These are phyloP conservation scores for Capsella bursapastoris DNA, from an alignment of 345 rosid species.

Conservation along the genomic window DNA sequence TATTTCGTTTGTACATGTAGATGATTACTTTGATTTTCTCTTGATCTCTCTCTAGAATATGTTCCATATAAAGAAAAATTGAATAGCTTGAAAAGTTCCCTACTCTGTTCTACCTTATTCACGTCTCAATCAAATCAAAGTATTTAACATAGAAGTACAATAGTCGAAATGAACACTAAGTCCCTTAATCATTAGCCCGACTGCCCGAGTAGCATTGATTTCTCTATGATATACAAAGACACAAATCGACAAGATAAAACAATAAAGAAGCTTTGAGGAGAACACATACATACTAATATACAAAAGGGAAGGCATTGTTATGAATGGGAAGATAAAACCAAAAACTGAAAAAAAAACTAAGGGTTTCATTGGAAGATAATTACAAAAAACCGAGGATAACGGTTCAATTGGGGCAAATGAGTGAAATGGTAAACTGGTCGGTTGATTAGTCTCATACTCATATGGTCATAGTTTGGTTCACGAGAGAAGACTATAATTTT, in stretches of 20 bases:
- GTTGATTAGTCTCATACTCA: not conserved
- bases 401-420: not conserved
- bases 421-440: not conserved
- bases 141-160: conserved; percentile 10
- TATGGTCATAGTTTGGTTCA: not conserved
- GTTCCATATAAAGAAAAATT: conserved; percentile 1
- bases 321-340: no score
- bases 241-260: not conserved
- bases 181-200: not conserved
- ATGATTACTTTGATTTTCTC: not conserved
- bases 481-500: not conserved
- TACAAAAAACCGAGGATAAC: no score
- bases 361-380: no score
- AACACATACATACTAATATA: no score
- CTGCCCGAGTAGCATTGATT: no score
- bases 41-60: conserved; percentile 10
- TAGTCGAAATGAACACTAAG: not conserved
- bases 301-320: no score
- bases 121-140: not conserved
- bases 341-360: not conserved
- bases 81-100: not conserved
- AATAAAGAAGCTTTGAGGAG: not conserved
- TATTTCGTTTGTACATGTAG: not conserved
- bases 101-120: not conserved
- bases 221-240: not conserved